Base-by-base conservation (phyloP, 2,329 filamentous ascomycete genomes). In the Berkeleyomyces basicola region DNA sequence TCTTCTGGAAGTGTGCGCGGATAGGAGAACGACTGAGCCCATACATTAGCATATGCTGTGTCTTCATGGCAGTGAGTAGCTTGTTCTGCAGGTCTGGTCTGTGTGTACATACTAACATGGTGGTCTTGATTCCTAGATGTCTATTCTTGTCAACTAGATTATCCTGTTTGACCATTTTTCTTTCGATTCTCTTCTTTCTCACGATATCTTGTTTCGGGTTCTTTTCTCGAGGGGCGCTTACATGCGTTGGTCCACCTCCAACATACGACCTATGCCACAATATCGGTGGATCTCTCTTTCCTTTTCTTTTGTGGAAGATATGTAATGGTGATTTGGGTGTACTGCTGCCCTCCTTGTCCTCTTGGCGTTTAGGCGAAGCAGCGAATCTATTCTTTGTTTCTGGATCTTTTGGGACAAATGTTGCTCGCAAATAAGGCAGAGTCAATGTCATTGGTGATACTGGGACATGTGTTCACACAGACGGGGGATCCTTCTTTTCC, bases 1-100 rank as follows among this genome's bases (percentile, higher is more conserved):
- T 95, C 66, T 95, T 97, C 72, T 99, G 93, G 93, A 96, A 97
- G 75, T 90, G 84, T 67, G 93, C 93, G 36, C 81, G 93, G 67
- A 84, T 99, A 71, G 93, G 93, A 44, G 93, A 99, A 77, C 78
- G 93, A 67, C 73, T 99, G 67, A 96, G 90, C 72, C 93, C 93
- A 49, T 97, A 97, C 73, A 89, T 99, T 69, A 95, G 90, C 76
- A 78, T 97, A 72, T 95, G 90, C 73, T 97, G 92, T 72, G 79
- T 96, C 40, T 74, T 90, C 69, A 97, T 99, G 91, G 93, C 93
- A 67, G 93, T 96, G 73, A 65, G 79, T 9, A 5, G 11, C n/a
- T 36, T 60, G 44, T 11, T 46, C n/a, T 51, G 51, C 23, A 33
- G 16, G 16, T 46, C 4, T 4, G 51, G 36, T 5, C 51, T 3